These are phyloP conservation scores for Pleurotus platypus DNA, from an alignment of 768 basidiomycete species.

Conservation along the genomic window DNA sequence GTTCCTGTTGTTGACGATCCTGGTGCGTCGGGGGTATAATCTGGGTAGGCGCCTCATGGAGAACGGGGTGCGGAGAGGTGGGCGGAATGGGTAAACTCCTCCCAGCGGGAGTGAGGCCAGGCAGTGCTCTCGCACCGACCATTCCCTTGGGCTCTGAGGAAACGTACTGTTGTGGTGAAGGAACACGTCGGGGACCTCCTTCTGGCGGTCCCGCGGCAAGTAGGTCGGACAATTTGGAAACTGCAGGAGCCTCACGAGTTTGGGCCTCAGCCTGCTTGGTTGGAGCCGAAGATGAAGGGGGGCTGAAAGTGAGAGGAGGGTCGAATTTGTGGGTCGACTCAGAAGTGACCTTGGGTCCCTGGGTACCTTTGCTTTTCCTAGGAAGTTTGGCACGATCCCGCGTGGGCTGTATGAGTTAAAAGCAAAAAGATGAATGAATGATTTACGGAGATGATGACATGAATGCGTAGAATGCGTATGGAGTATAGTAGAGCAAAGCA, in stretches of 20 bases:
- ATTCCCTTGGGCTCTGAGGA: conserved; percentile 19
- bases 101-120: conserved; percentile 27
- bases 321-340: background rate
- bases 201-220: background rate
- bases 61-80: background rate
- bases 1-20: background rate
- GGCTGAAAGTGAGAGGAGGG: background rate
- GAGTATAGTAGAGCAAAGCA: conserved; percentile 21
- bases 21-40: background rate
- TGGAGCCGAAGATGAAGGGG: background rate
- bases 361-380: conserved; percentile 37
- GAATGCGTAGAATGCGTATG: conserved; percentile 26
- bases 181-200: background rate
- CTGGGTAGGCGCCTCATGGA: background rate
- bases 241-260: background rate
- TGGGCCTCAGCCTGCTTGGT: background rate
- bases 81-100: background rate
- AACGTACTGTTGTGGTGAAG: background rate
- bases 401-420: conserved; percentile 53
- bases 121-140: conserved; percentile 38
- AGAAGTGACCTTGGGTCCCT: background rate
- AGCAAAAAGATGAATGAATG: conserved; percentile 19
- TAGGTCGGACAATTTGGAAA: background rate
- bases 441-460: conserved; percentile 22
- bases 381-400: conserved; percentile 72